phyloP scores from a whole-genome alignment of 371 early-diverging fungal species.

The Basidiobolus meristosporus region DNA sequence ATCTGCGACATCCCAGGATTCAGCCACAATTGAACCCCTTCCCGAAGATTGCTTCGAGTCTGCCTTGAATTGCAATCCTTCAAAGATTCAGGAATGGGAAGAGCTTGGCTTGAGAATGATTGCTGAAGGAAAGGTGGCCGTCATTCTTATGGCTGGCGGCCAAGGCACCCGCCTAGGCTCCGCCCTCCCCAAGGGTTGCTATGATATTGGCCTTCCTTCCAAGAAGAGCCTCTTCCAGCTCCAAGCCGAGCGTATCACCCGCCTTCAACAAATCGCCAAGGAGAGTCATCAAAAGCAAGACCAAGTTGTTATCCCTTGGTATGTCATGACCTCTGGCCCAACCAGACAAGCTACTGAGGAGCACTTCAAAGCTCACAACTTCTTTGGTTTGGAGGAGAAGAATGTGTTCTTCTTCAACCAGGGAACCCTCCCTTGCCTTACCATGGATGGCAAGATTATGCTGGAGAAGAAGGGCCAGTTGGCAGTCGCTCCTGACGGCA shows the following conservation, averaged over 20 bases:
- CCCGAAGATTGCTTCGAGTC: constrained; percentile 58
- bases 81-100: constrained; percentile 46
- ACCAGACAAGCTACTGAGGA: constrained; percentile 36
- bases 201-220: constrained; percentile 76
- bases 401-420: constrained; percentile 53
- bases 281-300: background rate
- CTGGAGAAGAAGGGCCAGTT: constrained; percentile 31
- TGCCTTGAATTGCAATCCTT: constrained; percentile 27
- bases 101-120: constrained; percentile 56
- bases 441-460: constrained; percentile 39
- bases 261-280: constrained; percentile 55
- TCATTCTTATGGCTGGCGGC: constrained; percentile 82
- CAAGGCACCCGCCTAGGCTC: constrained; percentile 82
- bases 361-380: constrained; percentile 37
- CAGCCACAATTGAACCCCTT: constrained; percentile 63
- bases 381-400: constrained; percentile 40
- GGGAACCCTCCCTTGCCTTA: constrained; percentile 47
- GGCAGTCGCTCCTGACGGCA: constrained; percentile 73
- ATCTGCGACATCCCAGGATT: constrained; percentile 10
- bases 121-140: constrained; percentile 72
- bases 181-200: constrained; percentile 81
- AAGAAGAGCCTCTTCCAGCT: constrained; percentile 74
- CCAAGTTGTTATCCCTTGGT: constrained; percentile 49
- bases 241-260: constrained; percentile 78
- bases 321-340: constrained; percentile 66